Evolutionary conservation across 1,284 basidiomycete species (phyloP).

Genomic region (Pascua sp.): DNA sequence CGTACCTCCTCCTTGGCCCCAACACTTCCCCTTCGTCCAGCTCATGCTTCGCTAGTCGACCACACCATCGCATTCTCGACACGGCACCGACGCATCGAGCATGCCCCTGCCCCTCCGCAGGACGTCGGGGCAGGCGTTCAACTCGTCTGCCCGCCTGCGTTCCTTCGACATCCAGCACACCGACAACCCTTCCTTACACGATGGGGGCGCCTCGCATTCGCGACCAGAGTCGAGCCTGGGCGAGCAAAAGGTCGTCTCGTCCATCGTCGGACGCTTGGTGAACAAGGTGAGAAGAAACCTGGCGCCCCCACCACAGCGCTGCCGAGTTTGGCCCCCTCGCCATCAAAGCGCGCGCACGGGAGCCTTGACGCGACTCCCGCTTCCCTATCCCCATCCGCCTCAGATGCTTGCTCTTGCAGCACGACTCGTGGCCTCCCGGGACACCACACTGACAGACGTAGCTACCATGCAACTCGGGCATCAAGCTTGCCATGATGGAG

Average conservation of each 20-base stretch:
- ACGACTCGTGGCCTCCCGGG: too few relatives aligned
- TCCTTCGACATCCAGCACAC: constrained; percentile 21
- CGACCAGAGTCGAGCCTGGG: constrained; percentile 16
- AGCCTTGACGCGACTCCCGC: too few relatives aligned
- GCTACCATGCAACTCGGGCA: constrained; percentile 82
- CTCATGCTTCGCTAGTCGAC: neutral
- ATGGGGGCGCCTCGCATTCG: constrained; percentile 5
- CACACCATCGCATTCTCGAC: neutral
- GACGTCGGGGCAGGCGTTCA: constrained; percentile 21
- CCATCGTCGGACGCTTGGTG: constrained; percentile 37
- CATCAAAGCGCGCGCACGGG: too few relatives aligned
- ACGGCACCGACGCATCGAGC: constrained; percentile 7
- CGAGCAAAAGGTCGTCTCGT: constrained; percentile 37
- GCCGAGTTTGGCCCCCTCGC: too few relatives aligned
- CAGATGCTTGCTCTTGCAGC: too few relatives aligned
- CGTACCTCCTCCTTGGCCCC: neutral
- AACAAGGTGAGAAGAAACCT: constrained; percentile 33
- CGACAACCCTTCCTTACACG: constrained; percentile 18
- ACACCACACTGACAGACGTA: constrained; percentile 40
- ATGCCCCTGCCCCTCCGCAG: constrained; percentile 20
- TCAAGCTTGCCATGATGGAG: constrained; percentile 67
- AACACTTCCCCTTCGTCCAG: neutral
- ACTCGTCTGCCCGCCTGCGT: constrained; percentile 16
- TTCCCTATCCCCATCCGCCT: too few relatives aligned
- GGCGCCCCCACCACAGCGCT: too few relatives aligned